Evolutionary conservation across 352 stramenopile species (phyloP), one percentile per base, ranked within the genome.

Genomic region (Phytophthora pistaciae): DNA sequence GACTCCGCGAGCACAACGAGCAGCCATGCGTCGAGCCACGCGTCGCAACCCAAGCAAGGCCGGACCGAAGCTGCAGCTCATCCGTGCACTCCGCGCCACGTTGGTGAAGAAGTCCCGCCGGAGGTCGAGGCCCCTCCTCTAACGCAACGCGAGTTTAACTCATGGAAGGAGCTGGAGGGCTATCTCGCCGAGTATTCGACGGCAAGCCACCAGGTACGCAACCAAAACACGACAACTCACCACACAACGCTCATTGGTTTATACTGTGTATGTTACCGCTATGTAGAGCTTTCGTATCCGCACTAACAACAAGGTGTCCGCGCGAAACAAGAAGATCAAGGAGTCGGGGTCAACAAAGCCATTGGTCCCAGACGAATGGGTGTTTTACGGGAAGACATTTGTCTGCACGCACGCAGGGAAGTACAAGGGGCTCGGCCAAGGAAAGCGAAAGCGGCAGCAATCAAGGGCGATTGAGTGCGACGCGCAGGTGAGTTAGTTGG

Each of bases 371-470:
- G 52, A 60, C 0, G 31, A 46, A 6, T 72, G 66, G 66, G 31
- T 63, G 5, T 20, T 63, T 9, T 68, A 72, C 36, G 27, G 40
- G 0, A 72, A 72, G 18, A 60, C 66, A 1, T 68, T 55, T 25
- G 59, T 72, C 6, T 68, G 66, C 40, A 72, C 58, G 0, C 58
- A 72, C 14, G 42, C 52, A 18, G 58, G 58, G 5, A 55, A 67
- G 38, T 64, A 72, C 58, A 68, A 68, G 16, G 5, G 31, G 18
- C 57, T 29, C 10, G 52, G 52, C 0, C 14, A 72, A 63, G 58
- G 58, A 1, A 56, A 72, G 13, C 11, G 66, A 16, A 64, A 64
- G 65, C n/a, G 29, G 3, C 52, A 64, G 11, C 20, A 63, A 14
- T 56, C 66, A 14, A 38, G 66, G 21, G 25, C 57, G 5, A 2